Evolutionary conservation across 1,139 yeast genomes (phyloP), one percentile per base, ranked within the genome.

Genomic region (Citeromyces hawaiiensis): DNA sequence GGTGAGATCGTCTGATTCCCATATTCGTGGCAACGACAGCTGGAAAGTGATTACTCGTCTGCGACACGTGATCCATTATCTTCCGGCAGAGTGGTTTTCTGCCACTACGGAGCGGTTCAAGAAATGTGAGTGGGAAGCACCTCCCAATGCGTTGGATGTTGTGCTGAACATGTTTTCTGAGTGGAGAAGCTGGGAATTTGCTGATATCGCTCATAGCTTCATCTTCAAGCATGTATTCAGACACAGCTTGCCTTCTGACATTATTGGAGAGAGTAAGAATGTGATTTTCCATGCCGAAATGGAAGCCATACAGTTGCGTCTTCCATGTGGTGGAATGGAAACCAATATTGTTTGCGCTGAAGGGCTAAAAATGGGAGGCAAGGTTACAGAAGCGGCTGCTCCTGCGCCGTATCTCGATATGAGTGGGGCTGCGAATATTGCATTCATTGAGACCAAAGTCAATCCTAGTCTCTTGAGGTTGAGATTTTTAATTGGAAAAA

Each of bases 181-280:
- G n/a, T 88, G 97, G 96, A 72, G 96, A 63, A 74, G 77, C 42
- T 91, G 97, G 97, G 97, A 88, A 48, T 75, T 73, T 43, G 59
- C 69, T 6, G 72, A 73, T 49, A 67, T 76, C 21, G 74, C 74
- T 36, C 63, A 76, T 37, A 69, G 78, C 39, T 69, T 64, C 39
- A 66, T 79, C 42, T 72, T 79, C 48, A 60, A 60, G 17, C 55
- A 57, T 35, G 64, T 71, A 1, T 75, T 74, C 44, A 34, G 18
- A 18, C 14, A n/a, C 4, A 36, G 18, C 19, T 9, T 14, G n/a
- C n/a, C n/a, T n/a, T n/a, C n/a, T n/a, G n/a, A n/a, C n/a, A n/a
- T n/a, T n/a, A n/a, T n/a, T 21, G 21, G 13, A 15, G 16, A 9
- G 18, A 35, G 19, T 10, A 13, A 16, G 5, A 17, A 10, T 4